phyloP scores from a whole-genome alignment of 192 early-diverging fungal genomes.

The Chytriomyces sp. region DNA sequence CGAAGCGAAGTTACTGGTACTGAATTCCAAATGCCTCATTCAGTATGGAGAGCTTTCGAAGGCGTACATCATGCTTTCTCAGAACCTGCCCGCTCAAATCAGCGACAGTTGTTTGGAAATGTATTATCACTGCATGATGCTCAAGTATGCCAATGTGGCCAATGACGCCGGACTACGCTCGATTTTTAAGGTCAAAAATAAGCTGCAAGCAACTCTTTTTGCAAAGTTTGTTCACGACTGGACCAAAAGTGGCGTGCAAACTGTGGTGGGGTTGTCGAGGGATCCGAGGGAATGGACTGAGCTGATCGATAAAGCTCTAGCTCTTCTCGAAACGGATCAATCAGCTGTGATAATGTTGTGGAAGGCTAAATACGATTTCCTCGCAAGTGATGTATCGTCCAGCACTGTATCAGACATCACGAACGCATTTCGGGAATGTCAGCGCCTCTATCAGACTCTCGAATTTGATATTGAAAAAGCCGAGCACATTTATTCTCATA shows the following conservation, averaged over 20 bases:
- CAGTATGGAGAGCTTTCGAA: slow-evolving; percentile 15
- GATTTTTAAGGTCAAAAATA: slow-evolving; percentile 4
- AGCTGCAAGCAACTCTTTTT: slow-evolving; percentile 2
- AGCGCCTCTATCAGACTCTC: background rate
- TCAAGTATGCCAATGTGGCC: background rate
- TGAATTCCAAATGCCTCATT: slow-evolving; percentile 17
- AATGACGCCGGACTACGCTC: background rate
- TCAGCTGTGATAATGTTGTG: background rate
- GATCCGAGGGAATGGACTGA: background rate
- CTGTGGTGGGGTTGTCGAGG: background rate
- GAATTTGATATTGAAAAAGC: slow-evolving; percentile 7
- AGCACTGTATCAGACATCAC: background rate
- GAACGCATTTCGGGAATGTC: background rate
- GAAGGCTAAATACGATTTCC: slow-evolving; percentile 8
- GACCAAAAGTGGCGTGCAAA: background rate
- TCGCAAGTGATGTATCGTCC: background rate
- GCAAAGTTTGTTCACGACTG: background rate
- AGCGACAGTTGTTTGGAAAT: background rate
- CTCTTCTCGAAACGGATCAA: background rate
- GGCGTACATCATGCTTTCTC: slow-evolving; percentile 7
- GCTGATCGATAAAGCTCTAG: background rate
- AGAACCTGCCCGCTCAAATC: background rate
- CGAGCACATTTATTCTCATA: background rate
- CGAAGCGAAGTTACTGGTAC: background rate
- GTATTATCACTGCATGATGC: background rate